Conservation (phyloP, 805 yeast species). For the Candida nanaspora region DNA sequence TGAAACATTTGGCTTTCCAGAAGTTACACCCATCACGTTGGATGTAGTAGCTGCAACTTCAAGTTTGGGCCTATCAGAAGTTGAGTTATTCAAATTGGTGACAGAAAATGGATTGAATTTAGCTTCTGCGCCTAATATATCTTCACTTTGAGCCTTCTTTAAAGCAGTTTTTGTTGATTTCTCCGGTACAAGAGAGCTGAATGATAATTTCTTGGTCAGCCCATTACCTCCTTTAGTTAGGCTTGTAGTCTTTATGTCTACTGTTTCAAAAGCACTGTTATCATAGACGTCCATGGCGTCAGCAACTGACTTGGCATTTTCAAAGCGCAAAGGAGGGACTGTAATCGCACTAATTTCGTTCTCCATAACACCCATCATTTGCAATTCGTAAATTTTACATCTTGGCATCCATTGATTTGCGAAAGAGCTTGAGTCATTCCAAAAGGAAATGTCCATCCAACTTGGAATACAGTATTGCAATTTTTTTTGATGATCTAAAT, state of each 20-base stretch:
- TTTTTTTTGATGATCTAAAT: conserved; percentile 41
- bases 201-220: background rate
- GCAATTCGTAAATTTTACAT: conserved; percentile 89
- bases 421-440: conserved; percentile 50
- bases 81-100: background rate
- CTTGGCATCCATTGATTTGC: conserved; percentile 81
- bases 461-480: conserved; percentile 78
- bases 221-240: too few relatives aligned
- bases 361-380: conserved; percentile 98
- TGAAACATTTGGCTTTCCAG: conserved; percentile 29
- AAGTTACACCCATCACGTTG: conserved; percentile 26
- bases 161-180: background rate
- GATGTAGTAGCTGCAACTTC: conserved; percentile 26
- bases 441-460: conserved; percentile 93
- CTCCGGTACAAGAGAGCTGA: background rate
- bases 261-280: conserved; percentile 36
- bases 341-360: conserved; percentile 70
- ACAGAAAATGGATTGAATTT: background rate
- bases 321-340: conserved; percentile 47
- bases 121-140: background rate
- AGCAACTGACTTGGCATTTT: conserved; percentile 31
- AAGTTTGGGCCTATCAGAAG: conserved; percentile 7
- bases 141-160: background rate
- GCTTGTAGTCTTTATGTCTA: conserved; percentile 1
- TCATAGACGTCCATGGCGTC: conserved; percentile 71